A percentile compares a stretch with the other conserved stretches of the same genome.
These are phyloP conservation scores for Suhomyces vadensis DNA, from an alignment of 805 yeast genomes.

Conservation along the genomic window DNA sequence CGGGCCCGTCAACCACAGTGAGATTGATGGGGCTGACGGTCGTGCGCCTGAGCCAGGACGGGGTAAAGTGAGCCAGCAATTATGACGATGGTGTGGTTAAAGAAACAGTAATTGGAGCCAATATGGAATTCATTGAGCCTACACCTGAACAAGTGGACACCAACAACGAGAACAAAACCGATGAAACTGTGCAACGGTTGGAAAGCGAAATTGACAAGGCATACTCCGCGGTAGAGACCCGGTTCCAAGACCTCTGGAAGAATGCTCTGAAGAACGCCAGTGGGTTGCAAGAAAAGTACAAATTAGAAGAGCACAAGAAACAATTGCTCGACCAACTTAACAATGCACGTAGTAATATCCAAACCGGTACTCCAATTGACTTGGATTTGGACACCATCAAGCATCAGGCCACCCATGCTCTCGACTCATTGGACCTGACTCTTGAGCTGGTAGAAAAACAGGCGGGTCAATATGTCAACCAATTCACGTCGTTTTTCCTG, in stretches of 20 bases:
- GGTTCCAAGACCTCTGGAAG: conserved; percentile 34
- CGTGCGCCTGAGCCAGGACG: neutral
- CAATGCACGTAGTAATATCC: conserved; percentile 23
- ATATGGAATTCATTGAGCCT: conserved; percentile 39
- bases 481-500: conserved; percentile 57
- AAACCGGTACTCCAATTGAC: conserved; percentile 17
- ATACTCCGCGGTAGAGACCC: conserved; percentile 53
- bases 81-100: neutral
- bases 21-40: neutral
- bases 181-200: conserved; percentile 49
- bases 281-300: conserved; percentile 29
- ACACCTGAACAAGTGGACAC: conserved; percentile 15
- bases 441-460: conserved; percentile 71
- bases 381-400: conserved; percentile 26
- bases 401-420: conserved; percentile 50
- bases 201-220: conserved; percentile 56
- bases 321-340: conserved; percentile 31
- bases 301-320: conserved; percentile 29
- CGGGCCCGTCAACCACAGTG: too few species aligned
- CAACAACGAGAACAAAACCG: conserved; percentile 47
- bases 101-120: too few species aligned
- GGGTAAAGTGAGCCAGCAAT: neutral
- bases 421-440: conserved; percentile 69
- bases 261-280: conserved; percentile 34
- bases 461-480: conserved; percentile 61